Evolutionary conservation across 306 rosid species (phyloP).

Genomic region (Casuarina glauca): DNA sequence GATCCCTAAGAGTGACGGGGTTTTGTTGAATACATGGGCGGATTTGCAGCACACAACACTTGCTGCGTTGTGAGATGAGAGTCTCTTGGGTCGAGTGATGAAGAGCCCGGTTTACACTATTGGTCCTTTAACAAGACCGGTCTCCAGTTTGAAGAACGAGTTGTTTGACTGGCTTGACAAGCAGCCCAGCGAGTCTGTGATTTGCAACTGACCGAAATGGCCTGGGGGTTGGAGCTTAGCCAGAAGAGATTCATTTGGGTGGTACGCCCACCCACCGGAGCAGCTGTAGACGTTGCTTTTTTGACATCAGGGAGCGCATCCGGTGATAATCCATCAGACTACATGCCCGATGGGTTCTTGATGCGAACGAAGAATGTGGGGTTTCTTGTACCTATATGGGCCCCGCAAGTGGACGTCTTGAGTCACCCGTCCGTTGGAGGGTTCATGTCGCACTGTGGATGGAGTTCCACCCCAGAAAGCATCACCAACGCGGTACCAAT

Average conservation of each 20-base stretch:
- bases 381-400: constrained; percentile 34
- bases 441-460: constrained; percentile 50
- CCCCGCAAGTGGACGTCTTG: constrained; percentile 27
- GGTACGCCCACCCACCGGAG: neutral
- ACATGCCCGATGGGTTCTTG: no score
- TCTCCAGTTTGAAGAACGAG: neutral
- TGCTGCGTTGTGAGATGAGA: no score
- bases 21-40: constrained; percentile 59
- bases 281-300: constrained; percentile 9
- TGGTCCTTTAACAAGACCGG: no score
- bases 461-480: constrained; percentile 54
- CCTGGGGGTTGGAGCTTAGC: constrained; percentile 34
- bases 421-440: constrained; percentile 37
- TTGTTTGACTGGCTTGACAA: constrained; percentile 46
- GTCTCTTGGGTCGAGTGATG: no score
- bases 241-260: no score
- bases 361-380: constrained; percentile 8
- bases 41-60: constrained; percentile 33
- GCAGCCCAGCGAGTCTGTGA: constrained; percentile 49
- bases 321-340: neutral
- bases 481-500: constrained; percentile 26
- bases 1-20: constrained; percentile 33
- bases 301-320: constrained; percentile 9
- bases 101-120: no score
- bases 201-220: constrained; percentile 54